A percentile compares a stretch with the other conserved stretches of the same genome.
phyloP scores from a whole-genome alignment of 2,329 filamentous ascomycete species.

The Rutstroemia sp. region DNA sequence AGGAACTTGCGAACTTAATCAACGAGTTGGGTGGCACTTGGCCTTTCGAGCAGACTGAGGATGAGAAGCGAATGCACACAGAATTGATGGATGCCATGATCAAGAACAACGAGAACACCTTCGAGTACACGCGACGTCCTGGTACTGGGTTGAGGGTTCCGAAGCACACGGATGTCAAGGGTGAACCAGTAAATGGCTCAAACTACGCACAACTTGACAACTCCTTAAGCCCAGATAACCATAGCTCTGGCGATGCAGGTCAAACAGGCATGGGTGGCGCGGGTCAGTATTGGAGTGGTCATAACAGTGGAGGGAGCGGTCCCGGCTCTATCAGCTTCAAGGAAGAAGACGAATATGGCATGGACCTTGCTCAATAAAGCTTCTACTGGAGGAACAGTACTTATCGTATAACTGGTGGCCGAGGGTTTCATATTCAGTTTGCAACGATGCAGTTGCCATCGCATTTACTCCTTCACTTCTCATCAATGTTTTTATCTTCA shows the following conservation, averaged over 20 bases:
- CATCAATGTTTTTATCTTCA: conserved; percentile 22
- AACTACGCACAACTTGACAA: conserved; percentile 30
- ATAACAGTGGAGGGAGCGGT: conserved; percentile 65
- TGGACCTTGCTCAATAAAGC: conserved; percentile 55
- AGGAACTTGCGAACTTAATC: conserved; percentile 73
- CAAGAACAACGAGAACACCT: conserved; percentile 66
- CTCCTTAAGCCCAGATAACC: conserved; percentile 45
- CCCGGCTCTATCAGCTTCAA: conserved; percentile 68
- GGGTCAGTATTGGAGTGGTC: conserved; percentile 58
- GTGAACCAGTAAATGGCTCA: conserved; percentile 59
- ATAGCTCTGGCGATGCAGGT: conserved; percentile 26
- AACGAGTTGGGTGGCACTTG: conserved; percentile 64
- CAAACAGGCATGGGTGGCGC: conserved; percentile 24
- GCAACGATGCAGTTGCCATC: not conserved
- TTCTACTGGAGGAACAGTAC: not conserved
- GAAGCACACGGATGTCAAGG: conserved; percentile 85
- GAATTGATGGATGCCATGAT: conserved; percentile 82
- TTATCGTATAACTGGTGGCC: not conserved
- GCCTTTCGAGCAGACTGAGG: conserved; percentile 79
- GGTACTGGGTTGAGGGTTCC: conserved; percentile 87
- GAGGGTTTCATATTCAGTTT: not conserved
- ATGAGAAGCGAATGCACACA: conserved; percentile 91
- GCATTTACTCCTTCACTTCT: conserved; percentile 13
- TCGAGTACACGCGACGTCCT: conserved; percentile 75
- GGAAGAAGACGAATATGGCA: conserved; percentile 88